Conservation (phyloP, 169 alveolate genomes). For the Plasmodium inui region DNA sequence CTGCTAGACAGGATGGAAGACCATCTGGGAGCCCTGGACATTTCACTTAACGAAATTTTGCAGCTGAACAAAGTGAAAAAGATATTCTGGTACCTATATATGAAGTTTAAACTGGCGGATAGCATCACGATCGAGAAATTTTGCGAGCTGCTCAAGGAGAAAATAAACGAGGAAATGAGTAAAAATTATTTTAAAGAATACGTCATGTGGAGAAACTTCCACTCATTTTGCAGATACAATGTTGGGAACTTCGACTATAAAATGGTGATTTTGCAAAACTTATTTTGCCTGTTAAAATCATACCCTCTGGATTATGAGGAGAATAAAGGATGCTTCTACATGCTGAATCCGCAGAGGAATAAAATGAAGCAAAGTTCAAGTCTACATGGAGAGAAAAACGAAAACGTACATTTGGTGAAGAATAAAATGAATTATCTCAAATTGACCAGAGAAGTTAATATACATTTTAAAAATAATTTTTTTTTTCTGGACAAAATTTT, state of each 20-base stretch:
- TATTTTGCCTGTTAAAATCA: conserved; percentile 62
- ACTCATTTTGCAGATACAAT: conserved; percentile 8
- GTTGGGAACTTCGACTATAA: conserved; percentile 37
- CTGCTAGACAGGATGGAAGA: not conserved
- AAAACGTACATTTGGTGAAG: not conserved
- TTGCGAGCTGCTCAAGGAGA: conserved; percentile 45
- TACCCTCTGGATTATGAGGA: conserved; percentile 74
- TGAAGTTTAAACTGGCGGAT: conserved; percentile 12
- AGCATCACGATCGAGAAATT: conserved; percentile 7
- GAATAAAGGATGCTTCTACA: conserved; percentile 75
- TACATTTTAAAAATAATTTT: conserved; percentile 58
- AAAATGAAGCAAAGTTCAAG: conserved; percentile 40
- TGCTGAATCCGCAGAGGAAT: conserved; percentile 68
- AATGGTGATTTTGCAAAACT: conserved; percentile 30
- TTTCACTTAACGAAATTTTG: conserved; percentile 48
- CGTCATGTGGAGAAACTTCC: conserved; percentile 25
- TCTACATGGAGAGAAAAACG: not conserved
- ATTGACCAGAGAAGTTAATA: conserved; percentile 23
- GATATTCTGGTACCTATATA: conserved; percentile 68
- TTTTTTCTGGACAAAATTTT: conserved; percentile 65
- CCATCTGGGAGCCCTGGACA: not conserved
- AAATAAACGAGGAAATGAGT: conserved; percentile 36
- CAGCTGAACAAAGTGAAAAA: conserved; percentile 26
- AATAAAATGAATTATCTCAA: conserved; percentile 20
- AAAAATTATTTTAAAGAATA: conserved; percentile 62